Evolutionary conservation across 768 basidiomycete genomes (phyloP), one percentile per base, ranked within the genome.

Genomic region (Suillus subaureus): DNA sequence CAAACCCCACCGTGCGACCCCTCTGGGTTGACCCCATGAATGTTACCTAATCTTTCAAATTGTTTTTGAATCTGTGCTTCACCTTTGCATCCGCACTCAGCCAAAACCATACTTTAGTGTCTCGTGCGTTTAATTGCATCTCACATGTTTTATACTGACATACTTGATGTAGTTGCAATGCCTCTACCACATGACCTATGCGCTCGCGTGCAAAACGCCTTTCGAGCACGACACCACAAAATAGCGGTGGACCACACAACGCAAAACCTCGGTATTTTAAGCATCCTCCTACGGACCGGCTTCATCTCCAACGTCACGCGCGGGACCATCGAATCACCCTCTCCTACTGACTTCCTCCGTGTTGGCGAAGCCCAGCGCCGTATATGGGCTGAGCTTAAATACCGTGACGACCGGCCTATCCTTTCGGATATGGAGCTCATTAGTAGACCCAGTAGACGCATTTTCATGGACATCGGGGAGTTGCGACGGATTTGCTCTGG

Each of bases 301-400:
- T 94, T 98, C 78, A 78, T 99, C 75, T 87, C 89, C 62, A 89
- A 84, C 73, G 71, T 99, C 66, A 91, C 93, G 3, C 89, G 94
- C 35, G 95, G 95, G 4, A 92, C 92, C 39, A 77, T 86, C 65
- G 78, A 82, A 8, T 79, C 81, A 0, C 88, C 95, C 2, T 85
- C 85, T 21, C 95, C 96, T 0, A 67, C 72, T 5, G 81, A 81
- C 15, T 98, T 96, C 75, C 71, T 80, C 64, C 68, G 72, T 2
- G 89, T 84, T 13, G 80, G 83, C 67, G 87, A 90, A 37, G 83
- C 88, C 1, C 84, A 94, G 64, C 84, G 85, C 39, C 87, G 95
- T 43, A 92, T 99, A 78, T 97, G 97, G 95, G 93, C 93, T 2
- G 88, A 90, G 61, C 87, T 98, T 69, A 99, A 99, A 79, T 96